Evolutionary conservation across 345 rosid genomes (phyloP).

Genomic region (Rhodomyrtus tomentosa): DNA sequence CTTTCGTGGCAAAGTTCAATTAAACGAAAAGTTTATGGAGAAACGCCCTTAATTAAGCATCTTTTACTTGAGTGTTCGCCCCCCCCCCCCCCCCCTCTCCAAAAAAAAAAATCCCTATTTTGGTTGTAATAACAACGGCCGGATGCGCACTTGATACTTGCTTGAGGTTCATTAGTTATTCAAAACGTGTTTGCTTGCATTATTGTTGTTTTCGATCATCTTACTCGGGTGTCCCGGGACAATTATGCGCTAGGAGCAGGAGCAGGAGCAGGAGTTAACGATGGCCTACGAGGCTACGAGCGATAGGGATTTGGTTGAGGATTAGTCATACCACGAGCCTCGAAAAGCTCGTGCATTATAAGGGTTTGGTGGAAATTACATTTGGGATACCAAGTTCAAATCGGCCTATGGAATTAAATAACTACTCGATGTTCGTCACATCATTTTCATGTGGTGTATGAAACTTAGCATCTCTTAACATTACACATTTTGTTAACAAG

Average conservation of each 20-base stretch:
- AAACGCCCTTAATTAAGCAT: neutral
- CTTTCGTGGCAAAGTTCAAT: no score
- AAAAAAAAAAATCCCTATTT: neutral
- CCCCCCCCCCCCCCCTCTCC: rapidly evolving
- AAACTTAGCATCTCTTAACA: neutral
- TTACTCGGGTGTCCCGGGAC: neutral
- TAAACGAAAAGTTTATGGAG: no score
- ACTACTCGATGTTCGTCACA: rapidly evolving
- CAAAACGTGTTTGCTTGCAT: neutral
- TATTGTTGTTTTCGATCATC: neutral
- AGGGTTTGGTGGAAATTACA: neutral
- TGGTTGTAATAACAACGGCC: rapidly evolving
- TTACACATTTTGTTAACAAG: neutral
- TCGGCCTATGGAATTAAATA: neutral
- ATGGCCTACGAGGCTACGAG: rapidly evolving
- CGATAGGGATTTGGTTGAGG: neutral
- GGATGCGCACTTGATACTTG: neutral
- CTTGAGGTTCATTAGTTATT: neutral
- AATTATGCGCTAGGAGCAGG: neutral
- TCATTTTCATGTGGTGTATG: neutral
- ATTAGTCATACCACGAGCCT: neutral
- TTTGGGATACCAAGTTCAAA: neutral
- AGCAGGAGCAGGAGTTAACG: no score
- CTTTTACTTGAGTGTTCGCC: neutral
- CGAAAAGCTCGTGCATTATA: no score